Base-by-base conservation (phyloP, 257 asterid genomes). In the Capsicum baccatum region DNA sequence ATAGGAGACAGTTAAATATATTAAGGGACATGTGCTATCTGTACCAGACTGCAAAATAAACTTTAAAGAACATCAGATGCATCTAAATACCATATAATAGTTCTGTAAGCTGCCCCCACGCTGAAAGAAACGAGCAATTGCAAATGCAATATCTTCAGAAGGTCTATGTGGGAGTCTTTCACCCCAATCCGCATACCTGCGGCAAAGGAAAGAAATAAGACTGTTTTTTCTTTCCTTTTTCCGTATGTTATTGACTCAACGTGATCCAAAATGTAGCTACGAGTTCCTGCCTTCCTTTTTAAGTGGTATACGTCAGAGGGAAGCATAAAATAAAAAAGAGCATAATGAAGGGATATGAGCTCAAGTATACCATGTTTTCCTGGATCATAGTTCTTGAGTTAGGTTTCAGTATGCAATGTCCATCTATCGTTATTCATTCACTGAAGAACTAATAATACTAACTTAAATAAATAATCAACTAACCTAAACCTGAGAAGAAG, bases 101-200 rank as follows among this genome's bases (percentile, higher is more conserved):
- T 96, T 96, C 90, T 91, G 94, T 64, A 96, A 90, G 91, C 98
- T 94, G 63, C 99, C 99, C 73, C 98, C 97, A 62, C 98, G 98
- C 85, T 96, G 98, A 89, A 87, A 96, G 92, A 96, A 96, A 44
- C 99, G 98, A 89, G 99, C 98, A 86, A 96, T 94, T 71, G 99
- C 97, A 91, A 96, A 96, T 21, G 99, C 99, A 56, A 96, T 84
- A 90, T 96, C 99, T 89, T 94, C 94, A 67, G 90, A 88, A 48
- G 99, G 98, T 76, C 99, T 92, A 84, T 90, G 94, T 57, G 99
- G 99, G 83, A 96, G 83, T 90, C 94, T 86, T 80, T 89, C 98
- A 50, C 99, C 99, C 98, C 98, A 96, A 83, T 88, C 83, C 37
- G 98, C 91, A 87, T 88, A 96, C 99, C 99, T 95, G 87, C 60